Conservation (phyloP, 495 filamentous ascomycete species). For the Astrothelium subdiscretum region DNA sequence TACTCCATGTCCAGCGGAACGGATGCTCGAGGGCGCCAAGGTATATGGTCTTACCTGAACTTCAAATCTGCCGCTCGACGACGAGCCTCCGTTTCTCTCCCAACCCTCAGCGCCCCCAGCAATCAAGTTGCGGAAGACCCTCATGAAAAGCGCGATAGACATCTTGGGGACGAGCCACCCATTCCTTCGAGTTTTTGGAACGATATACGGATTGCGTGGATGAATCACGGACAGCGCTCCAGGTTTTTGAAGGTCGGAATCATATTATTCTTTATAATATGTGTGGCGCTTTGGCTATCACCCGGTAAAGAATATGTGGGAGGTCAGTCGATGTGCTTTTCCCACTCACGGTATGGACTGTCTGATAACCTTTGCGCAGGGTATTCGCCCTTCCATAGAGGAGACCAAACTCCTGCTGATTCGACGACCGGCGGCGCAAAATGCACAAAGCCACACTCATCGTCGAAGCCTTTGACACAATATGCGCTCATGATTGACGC, state of each 20-base stretch:
- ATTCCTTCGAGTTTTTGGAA: slow-evolving; percentile 21
- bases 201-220: slow-evolving; percentile 36
- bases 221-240: slow-evolving; percentile 35
- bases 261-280: slow-evolving; percentile 59
- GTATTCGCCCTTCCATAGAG: not conserved
- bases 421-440: slow-evolving; percentile 10
- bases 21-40: slow-evolving; percentile 31
- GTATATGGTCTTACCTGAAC: slow-evolving; percentile 38
- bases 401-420: not conserved
- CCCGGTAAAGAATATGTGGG: slow-evolving; percentile 37
- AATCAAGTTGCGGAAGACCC: slow-evolving; percentile 20
- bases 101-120: slow-evolving; percentile 18
- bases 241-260: slow-evolving; percentile 75
- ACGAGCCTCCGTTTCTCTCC: slow-evolving; percentile 30
- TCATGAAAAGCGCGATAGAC: slow-evolving; percentile 36
- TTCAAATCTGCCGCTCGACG: slow-evolving; percentile 28
- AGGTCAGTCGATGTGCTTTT: slow-evolving; percentile 23
- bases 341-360: not conserved
- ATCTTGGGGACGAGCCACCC: slow-evolving; percentile 12
- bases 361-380: not conserved
- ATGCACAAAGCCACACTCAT: slow-evolving; percentile 71
- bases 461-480: slow-evolving; percentile 84
- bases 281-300: slow-evolving; percentile 64
- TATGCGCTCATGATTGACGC: slow-evolving; percentile 99
- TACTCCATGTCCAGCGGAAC: slow-evolving; percentile 30